These are phyloP conservation scores for Trametes meyenii DNA, from an alignment of 768 basidiomycete genomes.

Conservation along the genomic window DNA sequence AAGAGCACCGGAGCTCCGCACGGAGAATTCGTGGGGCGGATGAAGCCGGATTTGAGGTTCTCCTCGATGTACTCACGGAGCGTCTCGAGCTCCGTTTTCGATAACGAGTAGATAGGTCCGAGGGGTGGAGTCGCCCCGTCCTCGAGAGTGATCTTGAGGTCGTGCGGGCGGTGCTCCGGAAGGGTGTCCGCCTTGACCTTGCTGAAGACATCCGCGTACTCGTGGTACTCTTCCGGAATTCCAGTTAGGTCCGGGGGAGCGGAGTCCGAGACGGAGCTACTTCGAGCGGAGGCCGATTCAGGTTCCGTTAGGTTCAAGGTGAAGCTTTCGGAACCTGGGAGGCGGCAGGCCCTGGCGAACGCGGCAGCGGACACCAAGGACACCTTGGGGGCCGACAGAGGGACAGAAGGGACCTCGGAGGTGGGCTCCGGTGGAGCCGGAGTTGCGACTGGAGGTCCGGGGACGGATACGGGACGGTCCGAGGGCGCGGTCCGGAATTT, in stretches of 20 bases:
- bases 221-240: constrained; percentile 20
- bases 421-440: neutral
- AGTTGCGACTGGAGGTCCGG: neutral
- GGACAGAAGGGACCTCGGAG: neutral
- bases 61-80: constrained; percentile 1
- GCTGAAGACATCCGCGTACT: constrained; percentile 24
- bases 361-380: constrained; percentile 15
- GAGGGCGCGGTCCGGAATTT: neutral
- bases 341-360: neutral
- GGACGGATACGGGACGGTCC: neutral
- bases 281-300: neutral
- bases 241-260: constrained; percentile 3
- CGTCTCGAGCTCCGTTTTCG: neutral
- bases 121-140: neutral
- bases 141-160: neutral
- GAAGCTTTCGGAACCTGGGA: constrained; percentile 1
- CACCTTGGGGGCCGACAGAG: constrained; percentile 2
- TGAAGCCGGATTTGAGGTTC: constrained; percentile 5
- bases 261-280: neutral
- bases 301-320: neutral
- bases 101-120: neutral
- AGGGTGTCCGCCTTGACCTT: constrained; percentile 5
- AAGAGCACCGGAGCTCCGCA: constrained; percentile 2
- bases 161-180: neutral
- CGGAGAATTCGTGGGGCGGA: constrained; percentile 7